Evolutionary conservation across 2,329 filamentous ascomycete species (phyloP), one percentile per base, ranked within the genome.

Genomic region (Aspergillus sclerotialis): DNA sequence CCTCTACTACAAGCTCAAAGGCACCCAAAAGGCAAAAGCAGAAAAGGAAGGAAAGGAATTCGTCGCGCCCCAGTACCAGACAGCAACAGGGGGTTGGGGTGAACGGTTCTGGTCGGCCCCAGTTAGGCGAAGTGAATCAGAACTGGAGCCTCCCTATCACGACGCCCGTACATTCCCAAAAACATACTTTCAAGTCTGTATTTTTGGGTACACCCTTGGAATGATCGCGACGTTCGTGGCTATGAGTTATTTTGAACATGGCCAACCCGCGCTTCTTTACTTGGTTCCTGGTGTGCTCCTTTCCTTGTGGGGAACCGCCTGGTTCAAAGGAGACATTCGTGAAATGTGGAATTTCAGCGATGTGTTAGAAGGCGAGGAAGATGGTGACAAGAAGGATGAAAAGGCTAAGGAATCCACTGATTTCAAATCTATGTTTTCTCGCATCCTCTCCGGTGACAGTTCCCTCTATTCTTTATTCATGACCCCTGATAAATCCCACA

Each of bases 181-280:
- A 62, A 76, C 80, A 0, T 96, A 95, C 58, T 96, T 98, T 58
- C 72, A 76, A 38, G 82, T 86, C 4, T 77, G 82, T 23, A 55
- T 95, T 42, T 50, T 73, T 2, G 90, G 89, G 0, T 98, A 96
- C 58, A 51, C 84, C 0, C 30, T 80, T 3, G 89, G 87, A 1
- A 84, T 96, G 78, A 42, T 87, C 2, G 68, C 72, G 2, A 95
- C 90, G 0, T 62, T 95, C 12, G 66, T 73, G 0, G 83, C 88
- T 49, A 82, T 96, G 64, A 70, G 88, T 32, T 64, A 86, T 7
- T 92, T 79, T 52, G 73, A 82, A 30, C 86, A 86, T 42, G 86
- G 85, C 3, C 90, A 98, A 55, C 90, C 90, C 0, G 90, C 92
- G 6, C 70, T 98, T 19, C 67, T 98, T 10, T 96, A 96, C 55